A percentile compares a stretch with the other conserved stretches of the same genome.
These are phyloP conservation scores for Claviceps humidiphila DNA, from an alignment of 2,329 filamentous ascomycete species.

Conservation along the genomic window DNA sequence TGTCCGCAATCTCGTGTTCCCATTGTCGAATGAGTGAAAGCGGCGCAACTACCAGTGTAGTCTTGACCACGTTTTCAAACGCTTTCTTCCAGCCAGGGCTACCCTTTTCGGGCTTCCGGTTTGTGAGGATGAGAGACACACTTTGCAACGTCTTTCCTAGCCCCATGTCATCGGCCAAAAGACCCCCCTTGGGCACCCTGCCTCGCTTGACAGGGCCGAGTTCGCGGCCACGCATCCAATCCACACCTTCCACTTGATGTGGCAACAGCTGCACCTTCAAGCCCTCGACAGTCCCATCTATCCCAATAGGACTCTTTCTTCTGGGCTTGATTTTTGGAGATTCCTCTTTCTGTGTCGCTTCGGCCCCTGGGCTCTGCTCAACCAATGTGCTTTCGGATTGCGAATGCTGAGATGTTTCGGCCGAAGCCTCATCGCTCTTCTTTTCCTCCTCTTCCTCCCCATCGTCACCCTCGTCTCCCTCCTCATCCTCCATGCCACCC, in stretches of 20 bases:
- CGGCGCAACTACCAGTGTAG: slow-evolving; percentile 84
- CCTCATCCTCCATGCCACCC: slow-evolving; percentile 61
- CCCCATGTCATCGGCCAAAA: slow-evolving; percentile 95
- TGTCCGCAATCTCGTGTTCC: slow-evolving; percentile 84
- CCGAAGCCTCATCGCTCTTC: background rate
- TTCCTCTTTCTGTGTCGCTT: slow-evolving; percentile 1
- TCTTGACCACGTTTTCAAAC: slow-evolving; percentile 56
- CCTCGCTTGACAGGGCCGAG: slow-evolving; percentile 73
- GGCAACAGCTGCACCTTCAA: slow-evolving; percentile 79
- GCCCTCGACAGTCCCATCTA: slow-evolving; percentile 53
- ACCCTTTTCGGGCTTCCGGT: slow-evolving; percentile 52
- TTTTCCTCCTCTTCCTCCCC: background rate
- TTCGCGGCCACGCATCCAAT: slow-evolving; percentile 92
- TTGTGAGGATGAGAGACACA: slow-evolving; percentile 74
- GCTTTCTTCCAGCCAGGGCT: slow-evolving; percentile 52
- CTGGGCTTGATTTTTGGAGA: slow-evolving; percentile 9
- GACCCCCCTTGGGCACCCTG: slow-evolving; percentile 75
- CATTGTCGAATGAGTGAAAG: slow-evolving; percentile 92
- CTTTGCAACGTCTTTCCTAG: slow-evolving; percentile 93
- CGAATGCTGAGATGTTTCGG: background rate
- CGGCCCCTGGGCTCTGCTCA: slow-evolving; percentile 10
- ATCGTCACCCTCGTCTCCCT: slow-evolving; percentile 7
- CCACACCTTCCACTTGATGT: slow-evolving; percentile 86
- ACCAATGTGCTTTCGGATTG: slow-evolving; percentile 1
- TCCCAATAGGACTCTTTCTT: slow-evolving; percentile 14